These are phyloP conservation scores for Paxillus involutus DNA, from an alignment of 768 basidiomycete genomes.

Conservation along the genomic window DNA sequence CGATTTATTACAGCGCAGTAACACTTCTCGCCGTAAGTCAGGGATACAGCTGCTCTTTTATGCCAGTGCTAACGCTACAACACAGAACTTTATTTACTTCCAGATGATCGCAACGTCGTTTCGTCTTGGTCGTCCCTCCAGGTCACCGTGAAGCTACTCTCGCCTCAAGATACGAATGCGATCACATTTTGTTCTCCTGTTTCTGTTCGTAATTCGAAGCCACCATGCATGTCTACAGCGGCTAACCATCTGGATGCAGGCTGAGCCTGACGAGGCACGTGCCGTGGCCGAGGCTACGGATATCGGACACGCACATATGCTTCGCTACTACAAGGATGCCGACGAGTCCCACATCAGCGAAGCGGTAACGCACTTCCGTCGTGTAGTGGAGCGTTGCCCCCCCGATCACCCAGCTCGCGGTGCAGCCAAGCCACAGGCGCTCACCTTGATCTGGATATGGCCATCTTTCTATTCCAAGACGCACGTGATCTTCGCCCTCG, in stretches of 20 bases:
- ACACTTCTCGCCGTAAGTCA: neutral
- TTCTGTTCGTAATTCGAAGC: neutral
- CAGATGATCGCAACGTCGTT: neutral
- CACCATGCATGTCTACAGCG: too few relatives aligned
- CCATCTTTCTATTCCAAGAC: constrained; percentile 4
- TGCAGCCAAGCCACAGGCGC: too few relatives aligned
- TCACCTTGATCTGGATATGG: neutral
- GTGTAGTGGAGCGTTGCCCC: constrained; percentile 2
- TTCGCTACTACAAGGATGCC: neutral
- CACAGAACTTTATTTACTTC: neutral
- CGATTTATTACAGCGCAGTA: neutral
- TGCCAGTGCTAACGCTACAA: neutral
- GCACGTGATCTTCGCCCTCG: constrained; percentile 7
- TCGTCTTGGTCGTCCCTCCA: neutral
- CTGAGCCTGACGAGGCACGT: neutral
- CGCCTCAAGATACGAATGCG: neutral
- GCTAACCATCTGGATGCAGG: neutral
- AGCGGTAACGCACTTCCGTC: neutral
- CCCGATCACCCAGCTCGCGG: neutral
- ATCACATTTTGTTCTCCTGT: neutral
- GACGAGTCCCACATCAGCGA: neutral
- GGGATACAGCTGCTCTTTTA: neutral
- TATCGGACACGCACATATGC: constrained; percentile 1
- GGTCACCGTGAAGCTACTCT: neutral
- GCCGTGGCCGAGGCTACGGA: neutral